Evolutionary conservation across 176 grass and related monocot species (phyloP), one percentile per base, ranked within the genome.

Genomic region (Cocos nucifera): DNA sequence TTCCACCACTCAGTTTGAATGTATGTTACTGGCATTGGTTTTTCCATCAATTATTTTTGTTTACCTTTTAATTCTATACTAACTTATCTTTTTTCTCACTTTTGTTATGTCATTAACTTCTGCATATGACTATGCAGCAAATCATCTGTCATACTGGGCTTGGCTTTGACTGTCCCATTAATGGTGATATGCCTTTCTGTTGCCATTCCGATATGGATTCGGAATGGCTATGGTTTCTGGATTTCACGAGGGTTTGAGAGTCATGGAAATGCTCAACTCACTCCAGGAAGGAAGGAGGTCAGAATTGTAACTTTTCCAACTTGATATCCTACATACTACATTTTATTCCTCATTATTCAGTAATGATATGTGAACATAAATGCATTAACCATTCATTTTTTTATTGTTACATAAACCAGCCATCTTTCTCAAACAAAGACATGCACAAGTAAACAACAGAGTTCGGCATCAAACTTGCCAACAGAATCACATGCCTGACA

Each of bases 131-230:
- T 22, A 26, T 92, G 72, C 78, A 98, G 93, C 84, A 98, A 98
- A 71, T 98, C 93, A 73, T 98, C 93, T 17, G 87, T 98, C 76
- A 98, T 98, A 74, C 76, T 98, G 79, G 93, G 93, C 53, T 73
- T 98, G 56, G 86, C 93, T 65, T 73, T 98, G 67, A 89, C 74
- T 0, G 64, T 88, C 58, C 93, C 93, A 61, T 70, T 98, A 56
- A 98, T 98, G 93, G 88, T 98, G 70, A 85, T 83, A 54, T 89
- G 93, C 57, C 88, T 98, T 59, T 82, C 88, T 56, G 85, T 98
- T 56, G 88, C 84, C 51, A 74, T 98, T 79, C 88, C 93, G 52
- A 75, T 98, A 67, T 98, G 93, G 93, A 86, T 80, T 59, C 59
- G 82, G 18, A 92, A 87, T 21, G 93, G 88, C 56, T 92, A 92